Evolutionary conservation across 2,329 filamentous ascomycete species (phyloP).

Genomic region (Trichophyton mentagrophytes): DNA sequence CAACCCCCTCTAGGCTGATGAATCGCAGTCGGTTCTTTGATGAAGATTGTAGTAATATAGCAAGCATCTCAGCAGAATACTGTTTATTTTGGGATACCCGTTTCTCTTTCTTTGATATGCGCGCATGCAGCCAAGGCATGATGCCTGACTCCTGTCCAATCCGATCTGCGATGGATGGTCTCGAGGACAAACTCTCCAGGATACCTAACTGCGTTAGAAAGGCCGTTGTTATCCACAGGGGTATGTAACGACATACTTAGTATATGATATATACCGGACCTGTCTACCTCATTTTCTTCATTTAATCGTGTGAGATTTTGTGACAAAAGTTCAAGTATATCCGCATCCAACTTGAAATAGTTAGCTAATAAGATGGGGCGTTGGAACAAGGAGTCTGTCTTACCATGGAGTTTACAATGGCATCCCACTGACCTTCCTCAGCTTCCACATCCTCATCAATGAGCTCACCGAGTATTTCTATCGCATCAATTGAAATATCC

Average conservation of each 20-base stretch:
- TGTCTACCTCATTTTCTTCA: conserved; percentile 59
- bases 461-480: conserved; percentile 80
- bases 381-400: conserved; percentile 2
- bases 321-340: conserved; percentile 30
- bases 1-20: conserved; percentile 56
- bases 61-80: conserved; percentile 82
- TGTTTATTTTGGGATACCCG: conserved; percentile 80
- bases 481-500: conserved; percentile 82
- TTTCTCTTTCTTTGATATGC: conserved; percentile 57
- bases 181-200: conserved; percentile 73
- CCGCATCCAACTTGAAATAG: conserved; percentile 27
- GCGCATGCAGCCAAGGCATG: conserved; percentile 62
- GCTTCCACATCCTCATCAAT: conserved; percentile 86
- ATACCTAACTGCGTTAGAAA: conserved; percentile 37
- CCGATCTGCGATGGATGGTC: conserved; percentile 52
- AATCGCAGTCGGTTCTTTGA: conserved; percentile 51
- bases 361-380: neutral
- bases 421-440: conserved; percentile 67
- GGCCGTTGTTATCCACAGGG: neutral
- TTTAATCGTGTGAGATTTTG: conserved; percentile 62
- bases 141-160: conserved; percentile 58
- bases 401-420: conserved; percentile 52
- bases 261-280: conserved; percentile 75
- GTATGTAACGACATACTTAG: conserved; percentile 37
- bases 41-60: conserved; percentile 73